A percentile compares a stretch with the other conserved stretches of the same genome.
Evolutionary conservation across 768 basidiomycete genomes (phyloP).

Genomic region (Lepiota venenata): DNA sequence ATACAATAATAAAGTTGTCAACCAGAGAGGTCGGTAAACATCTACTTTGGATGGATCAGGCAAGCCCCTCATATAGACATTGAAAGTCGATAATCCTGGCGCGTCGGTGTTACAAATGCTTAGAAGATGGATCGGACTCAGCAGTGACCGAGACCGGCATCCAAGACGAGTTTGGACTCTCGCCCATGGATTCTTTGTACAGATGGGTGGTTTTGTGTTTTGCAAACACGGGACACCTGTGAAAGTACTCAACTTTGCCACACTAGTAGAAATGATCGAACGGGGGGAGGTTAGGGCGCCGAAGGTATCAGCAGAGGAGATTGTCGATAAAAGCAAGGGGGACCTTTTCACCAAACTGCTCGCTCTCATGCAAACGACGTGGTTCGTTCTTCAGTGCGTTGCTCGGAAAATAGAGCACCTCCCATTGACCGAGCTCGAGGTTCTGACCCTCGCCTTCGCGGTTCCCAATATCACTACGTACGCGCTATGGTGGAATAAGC

Average conservation of each 20-base stretch:
- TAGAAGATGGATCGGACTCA: too few relatives aligned
- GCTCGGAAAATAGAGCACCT: not conserved
- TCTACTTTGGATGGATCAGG: too few relatives aligned
- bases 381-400: constrained; percentile 10
- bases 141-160: not conserved
- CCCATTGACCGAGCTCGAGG: constrained; percentile 6
- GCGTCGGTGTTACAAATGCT: not conserved
- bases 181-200: constrained; percentile 13
- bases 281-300: not conserved
- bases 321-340: constrained; percentile 13
- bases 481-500: constrained; percentile 16
- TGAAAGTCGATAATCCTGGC: too few relatives aligned
- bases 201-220: constrained; percentile 13
- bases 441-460: constrained; percentile 10
- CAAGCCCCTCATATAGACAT: too few relatives aligned
- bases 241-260: not conserved
- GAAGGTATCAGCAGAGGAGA: not conserved
- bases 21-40: too few relatives aligned
- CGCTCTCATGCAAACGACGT: constrained; percentile 8
- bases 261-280: not conserved
- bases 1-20: not conserved
- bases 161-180: constrained; percentile 12
- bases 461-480: constrained; percentile 6
- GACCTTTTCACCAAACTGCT: constrained; percentile 10
- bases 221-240: not conserved